Percentiles rank a stretch among this genome's conserved stretches.
These are phyloP conservation scores for Grifola frondosa DNA, from an alignment of 1,284 basidiomycete genomes.

Conservation along the genomic window DNA sequence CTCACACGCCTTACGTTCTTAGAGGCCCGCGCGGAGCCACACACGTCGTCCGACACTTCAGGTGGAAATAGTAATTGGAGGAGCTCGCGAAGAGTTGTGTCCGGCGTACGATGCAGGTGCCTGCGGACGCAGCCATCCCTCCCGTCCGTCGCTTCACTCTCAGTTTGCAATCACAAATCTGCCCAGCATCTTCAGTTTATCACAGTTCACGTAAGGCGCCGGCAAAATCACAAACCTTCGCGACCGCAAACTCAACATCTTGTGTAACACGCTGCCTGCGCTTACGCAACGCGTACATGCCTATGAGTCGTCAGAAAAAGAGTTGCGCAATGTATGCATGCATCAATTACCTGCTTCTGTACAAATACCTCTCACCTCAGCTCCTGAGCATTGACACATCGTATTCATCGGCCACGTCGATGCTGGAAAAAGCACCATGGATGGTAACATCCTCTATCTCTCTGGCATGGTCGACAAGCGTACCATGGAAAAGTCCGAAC, in stretches of 20 bases:
- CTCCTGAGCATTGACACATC: slow-evolving; percentile 98
- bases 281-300: slow-evolving; percentile 96
- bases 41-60: slow-evolving; percentile 34
- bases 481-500: slow-evolving; percentile 96
- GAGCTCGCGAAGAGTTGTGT: slow-evolving; percentile 29
- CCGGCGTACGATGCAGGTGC: slow-evolving; percentile 23
- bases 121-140: slow-evolving; percentile 23
- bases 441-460: slow-evolving; percentile 90
- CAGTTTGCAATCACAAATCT: neutral
- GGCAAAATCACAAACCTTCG: slow-evolving; percentile 67
- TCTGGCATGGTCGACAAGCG: slow-evolving; percentile 95
- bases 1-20: slow-evolving; percentile 42
- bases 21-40: slow-evolving; percentile 26
- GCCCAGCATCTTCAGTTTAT: slow-evolving; percentile 36
- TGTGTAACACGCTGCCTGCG: slow-evolving; percentile 95
- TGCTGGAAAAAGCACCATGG: no score
- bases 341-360: slow-evolving; percentile 83
- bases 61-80: slow-evolving; percentile 33
- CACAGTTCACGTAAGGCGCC: slow-evolving; percentile 45
- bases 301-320: slow-evolving; percentile 34
- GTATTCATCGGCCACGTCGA: no score
- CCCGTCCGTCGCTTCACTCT: slow-evolving; percentile 16
- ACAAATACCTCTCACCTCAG: slow-evolving; percentile 96
- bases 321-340: neutral
- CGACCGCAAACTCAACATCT: slow-evolving; percentile 96